A percentile compares a stretch with the other conserved stretches of the same genome.
These are phyloP conservation scores for Suhomyces maxii DNA, from an alignment of 1,139 yeast species.

Conservation along the genomic window DNA sequence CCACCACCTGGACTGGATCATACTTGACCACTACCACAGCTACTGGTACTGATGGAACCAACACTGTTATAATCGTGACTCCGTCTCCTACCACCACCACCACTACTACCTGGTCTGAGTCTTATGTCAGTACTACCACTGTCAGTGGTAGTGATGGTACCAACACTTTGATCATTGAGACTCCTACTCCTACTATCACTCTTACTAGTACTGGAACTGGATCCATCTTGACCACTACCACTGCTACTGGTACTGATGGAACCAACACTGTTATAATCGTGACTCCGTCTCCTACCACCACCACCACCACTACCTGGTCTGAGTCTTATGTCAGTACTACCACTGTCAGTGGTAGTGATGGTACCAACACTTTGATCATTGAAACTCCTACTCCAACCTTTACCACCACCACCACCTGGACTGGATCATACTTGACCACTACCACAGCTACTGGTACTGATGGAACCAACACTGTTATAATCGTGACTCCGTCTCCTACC, in stretches of 20 bases:
- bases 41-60: conserved; percentile 13
- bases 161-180: conserved; percentile 17
- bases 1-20: neutral
- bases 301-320: conserved; percentile 8
- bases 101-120: conserved; percentile 12
- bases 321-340: conserved; percentile 8
- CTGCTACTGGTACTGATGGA: conserved; percentile 13
- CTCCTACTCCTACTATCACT: conserved; percentile 17
- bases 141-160: conserved; percentile 18
- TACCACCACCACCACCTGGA: neutral
- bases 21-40: conserved; percentile 4
- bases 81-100: conserved; percentile 18
- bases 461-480: conserved; percentile 13
- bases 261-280: conserved; percentile 14
- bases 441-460: neutral
- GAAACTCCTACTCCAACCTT: conserved; percentile 15
- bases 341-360: conserved; percentile 13
- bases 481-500: conserved; percentile 11
- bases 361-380: conserved; percentile 14
- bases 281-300: conserved; percentile 14
- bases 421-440: neutral
- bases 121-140: conserved; percentile 7
- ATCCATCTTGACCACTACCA: conserved; percentile 7
- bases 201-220: conserved; percentile 9
- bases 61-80: conserved; percentile 19